phyloP scores from a whole-genome alignment of 2,329 filamentous ascomycete genomes.

The Myrmaecium sp. region DNA sequence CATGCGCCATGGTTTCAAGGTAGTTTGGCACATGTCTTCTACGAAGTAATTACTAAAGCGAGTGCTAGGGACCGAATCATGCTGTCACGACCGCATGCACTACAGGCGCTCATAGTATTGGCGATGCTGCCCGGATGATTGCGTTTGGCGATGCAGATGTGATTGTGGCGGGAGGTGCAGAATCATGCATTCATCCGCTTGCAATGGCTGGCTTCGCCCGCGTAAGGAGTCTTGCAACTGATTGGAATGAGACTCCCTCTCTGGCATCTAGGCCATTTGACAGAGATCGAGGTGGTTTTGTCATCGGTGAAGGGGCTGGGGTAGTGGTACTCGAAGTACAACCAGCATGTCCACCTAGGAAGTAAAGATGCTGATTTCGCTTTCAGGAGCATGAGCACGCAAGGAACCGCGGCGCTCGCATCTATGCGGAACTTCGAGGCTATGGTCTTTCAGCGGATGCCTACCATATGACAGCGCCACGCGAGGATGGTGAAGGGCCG shows the following conservation, averaged over 20 bases:
- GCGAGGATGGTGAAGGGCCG: constrained; percentile 66
- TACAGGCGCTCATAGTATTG: constrained; percentile 85
- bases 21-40: constrained; percentile 9
- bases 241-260: constrained; percentile 55
- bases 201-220: constrained; percentile 83
- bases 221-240: constrained; percentile 69
- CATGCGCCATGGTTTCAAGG: constrained; percentile 72
- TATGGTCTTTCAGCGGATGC: constrained; percentile 88
- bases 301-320: constrained; percentile 82
- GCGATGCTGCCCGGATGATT: constrained; percentile 85
- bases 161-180: constrained; percentile 89
- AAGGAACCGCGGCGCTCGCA: constrained; percentile 54
- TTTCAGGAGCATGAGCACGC: constrained; percentile 67
- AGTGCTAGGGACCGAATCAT: constrained; percentile 64
- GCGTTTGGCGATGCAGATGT: constrained; percentile 81
- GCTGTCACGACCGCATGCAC: constrained; percentile 89
- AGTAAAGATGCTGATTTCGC: constrained; percentile 4
- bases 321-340: constrained; percentile 64
- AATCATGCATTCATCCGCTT: constrained; percentile 89
- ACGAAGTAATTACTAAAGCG: not conserved
- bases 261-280: constrained; percentile 80
- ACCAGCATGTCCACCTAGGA: not conserved
- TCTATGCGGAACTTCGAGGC: constrained; percentile 78
- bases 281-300: constrained; percentile 61
- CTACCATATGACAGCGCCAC: constrained; percentile 82